These are phyloP conservation scores for Vickermania spadyakhi DNA, from an alignment of 208 protist genomes.

Conservation along the genomic window DNA sequence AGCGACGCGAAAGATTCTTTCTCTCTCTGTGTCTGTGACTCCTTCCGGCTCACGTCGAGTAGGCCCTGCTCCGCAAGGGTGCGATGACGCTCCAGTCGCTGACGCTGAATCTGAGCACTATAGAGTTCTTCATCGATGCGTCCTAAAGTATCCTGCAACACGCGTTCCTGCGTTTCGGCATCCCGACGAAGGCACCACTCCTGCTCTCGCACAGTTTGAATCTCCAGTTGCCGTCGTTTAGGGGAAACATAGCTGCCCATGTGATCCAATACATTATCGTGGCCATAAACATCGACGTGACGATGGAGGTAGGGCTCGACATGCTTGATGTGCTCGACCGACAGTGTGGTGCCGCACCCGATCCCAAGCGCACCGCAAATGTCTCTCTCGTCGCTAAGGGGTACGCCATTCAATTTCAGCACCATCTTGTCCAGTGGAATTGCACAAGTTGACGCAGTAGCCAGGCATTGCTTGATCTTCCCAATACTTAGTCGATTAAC, in stretches of 20 bases:
- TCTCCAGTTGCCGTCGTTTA: slow-evolving; percentile 35
- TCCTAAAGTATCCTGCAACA: slow-evolving; percentile 21
- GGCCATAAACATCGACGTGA: background rate
- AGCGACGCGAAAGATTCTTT: slow-evolving; percentile 14
- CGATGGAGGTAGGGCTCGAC: background rate
- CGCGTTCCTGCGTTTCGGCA: slow-evolving; percentile 13
- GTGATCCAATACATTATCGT: background rate
- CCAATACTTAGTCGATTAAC: slow-evolving; percentile 40
- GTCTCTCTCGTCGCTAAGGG: slow-evolving; percentile 28
- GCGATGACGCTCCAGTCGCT: slow-evolving; percentile 16
- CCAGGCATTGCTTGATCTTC: slow-evolving; percentile 64
- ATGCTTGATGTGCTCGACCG: slow-evolving; percentile 19
- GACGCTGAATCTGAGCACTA: slow-evolving; percentile 11
- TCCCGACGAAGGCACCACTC: slow-evolving; percentile 25
- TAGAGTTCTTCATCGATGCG: slow-evolving; percentile 25
- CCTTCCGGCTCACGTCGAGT: slow-evolving; percentile 1
- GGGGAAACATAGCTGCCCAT: slow-evolving; percentile 9
- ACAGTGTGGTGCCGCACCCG: slow-evolving; percentile 37
- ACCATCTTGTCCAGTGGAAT: slow-evolving; percentile 31
- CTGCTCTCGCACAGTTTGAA: slow-evolving; percentile 56
- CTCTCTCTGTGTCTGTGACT: slow-evolving; percentile 5
- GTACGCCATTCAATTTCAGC: slow-evolving; percentile 46
- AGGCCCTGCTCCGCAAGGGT: background rate
- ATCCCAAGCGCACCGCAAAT: slow-evolving; percentile 49
- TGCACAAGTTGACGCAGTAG: slow-evolving; percentile 28